These are phyloP conservation scores for Hyphochytrium catenoides DNA, from an alignment of 352 stramenopile species.

Conservation along the genomic window DNA sequence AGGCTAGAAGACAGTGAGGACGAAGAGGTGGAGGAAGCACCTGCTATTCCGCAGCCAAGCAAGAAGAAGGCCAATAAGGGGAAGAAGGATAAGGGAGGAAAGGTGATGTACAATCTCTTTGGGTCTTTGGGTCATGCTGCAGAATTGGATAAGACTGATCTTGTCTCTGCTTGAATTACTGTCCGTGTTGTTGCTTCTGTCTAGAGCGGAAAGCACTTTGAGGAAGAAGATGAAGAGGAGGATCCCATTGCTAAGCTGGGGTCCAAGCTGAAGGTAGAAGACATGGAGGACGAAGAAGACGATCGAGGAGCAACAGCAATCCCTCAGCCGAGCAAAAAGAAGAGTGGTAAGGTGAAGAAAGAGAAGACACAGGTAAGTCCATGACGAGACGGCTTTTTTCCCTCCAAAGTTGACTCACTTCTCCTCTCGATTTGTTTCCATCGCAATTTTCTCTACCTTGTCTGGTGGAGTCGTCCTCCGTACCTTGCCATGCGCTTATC, in stretches of 20 bases:
- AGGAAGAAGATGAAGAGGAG: slow-evolving; percentile 45
- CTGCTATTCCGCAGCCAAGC: too few relatives aligned
- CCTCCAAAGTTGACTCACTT: too few relatives aligned
- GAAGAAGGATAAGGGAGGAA: slow-evolving; percentile 48
- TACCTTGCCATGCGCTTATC: too few relatives aligned
- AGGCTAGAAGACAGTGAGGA: too few relatives aligned
- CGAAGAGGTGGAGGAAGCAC: too few relatives aligned
- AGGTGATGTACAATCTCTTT: slow-evolving; percentile 9
- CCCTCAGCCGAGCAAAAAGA: slow-evolving; percentile 7
- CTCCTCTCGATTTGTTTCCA: not conserved
- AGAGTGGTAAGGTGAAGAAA: too few relatives aligned
- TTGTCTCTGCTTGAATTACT: too few relatives aligned
- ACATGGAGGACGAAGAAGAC: slow-evolving; percentile 3
- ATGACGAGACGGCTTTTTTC: too few relatives aligned
- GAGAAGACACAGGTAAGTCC: too few relatives aligned
- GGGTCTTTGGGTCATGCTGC: slow-evolving; percentile 4
- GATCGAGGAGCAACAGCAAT: too few relatives aligned
- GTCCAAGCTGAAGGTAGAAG: slow-evolving; percentile 1
- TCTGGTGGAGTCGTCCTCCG: too few relatives aligned
- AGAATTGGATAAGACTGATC: slow-evolving; percentile 29
- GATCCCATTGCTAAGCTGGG: slow-evolving; percentile 21
- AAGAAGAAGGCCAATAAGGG: slow-evolving; percentile 4
- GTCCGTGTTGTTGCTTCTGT: too few relatives aligned
- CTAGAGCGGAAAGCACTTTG: slow-evolving; percentile 28
- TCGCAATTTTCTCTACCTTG: slow-evolving; percentile 2